Evolutionary conservation across 1,284 basidiomycete species (phyloP), one percentile per base, ranked within the genome.

Genomic region (Vanrija humicola): DNA sequence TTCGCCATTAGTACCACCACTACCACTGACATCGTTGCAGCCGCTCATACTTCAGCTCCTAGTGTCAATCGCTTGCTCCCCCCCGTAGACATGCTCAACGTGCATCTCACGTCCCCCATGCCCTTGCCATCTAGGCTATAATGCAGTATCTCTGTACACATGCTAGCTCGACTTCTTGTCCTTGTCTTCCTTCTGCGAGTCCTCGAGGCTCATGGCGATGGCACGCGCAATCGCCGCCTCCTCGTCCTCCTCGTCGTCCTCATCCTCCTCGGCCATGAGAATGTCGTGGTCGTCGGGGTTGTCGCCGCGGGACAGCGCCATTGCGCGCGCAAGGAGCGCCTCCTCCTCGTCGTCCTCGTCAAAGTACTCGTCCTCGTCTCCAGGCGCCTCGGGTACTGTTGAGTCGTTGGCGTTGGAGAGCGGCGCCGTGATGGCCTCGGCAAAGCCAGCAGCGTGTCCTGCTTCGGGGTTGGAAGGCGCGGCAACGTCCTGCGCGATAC

Each of bases 151-250:
- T 39, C 29, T 49, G 43, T 40, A 49, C 48, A 49, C 39, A 49
- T 49, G 38, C 18, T 21, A 43, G 42, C 34, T 52, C 52, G 28
- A 42, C 46, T 48, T 54, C 53, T 55, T 48, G 54, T 67, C 62
- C 53, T 66, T 59, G 29, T 72, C 62, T 25, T 66, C 58, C 50
- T 65, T 62, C 48, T 66, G 58, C 34, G 69, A 67, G 49, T 79
- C 71, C 64, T 80, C 73, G 73, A 81, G 73, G 65, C 80, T 82
- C 82, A 85, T 82, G 65, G 80, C 82, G 54, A 85, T 86, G 15
- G 85, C 85, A 44, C 80, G 74, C 48, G 82, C 81, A 64, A 86
- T 85, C 53, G 81, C 83, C 56, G 82, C 83, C 55, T 84, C 83
- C 62, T 84, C 83, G 55, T 77, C 55, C 48, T 58, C 83, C 54